Evolutionary conservation across 305 asterid species (phyloP).

Genomic region (Rubia balearica): DNA sequence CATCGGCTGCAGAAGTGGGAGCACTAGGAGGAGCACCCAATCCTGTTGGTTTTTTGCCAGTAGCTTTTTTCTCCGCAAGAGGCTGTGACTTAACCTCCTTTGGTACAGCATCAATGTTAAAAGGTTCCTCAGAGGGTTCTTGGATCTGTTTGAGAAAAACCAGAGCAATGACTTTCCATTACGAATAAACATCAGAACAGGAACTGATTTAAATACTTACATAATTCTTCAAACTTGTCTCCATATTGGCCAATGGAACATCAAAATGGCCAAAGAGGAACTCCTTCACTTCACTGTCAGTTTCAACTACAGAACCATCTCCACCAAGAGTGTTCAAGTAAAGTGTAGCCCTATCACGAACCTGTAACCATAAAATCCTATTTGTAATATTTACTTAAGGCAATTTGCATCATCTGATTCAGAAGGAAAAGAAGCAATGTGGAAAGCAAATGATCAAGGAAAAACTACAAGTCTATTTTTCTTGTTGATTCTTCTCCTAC

Average conservation of each 20-base stretch:
- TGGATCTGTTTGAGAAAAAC: slow-evolving; percentile 39
- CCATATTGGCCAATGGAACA: slow-evolving; percentile 67
- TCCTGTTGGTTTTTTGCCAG: slow-evolving; percentile 72
- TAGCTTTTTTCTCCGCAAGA: slow-evolving; percentile 76
- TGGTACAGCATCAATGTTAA: slow-evolving; percentile 69
- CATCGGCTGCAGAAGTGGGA: slow-evolving; percentile 59
- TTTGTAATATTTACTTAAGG: background rate
- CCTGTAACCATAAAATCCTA: slow-evolving; percentile 37
- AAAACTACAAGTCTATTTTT: background rate
- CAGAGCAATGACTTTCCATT: slow-evolving; percentile 16
- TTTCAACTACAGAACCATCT: slow-evolving; percentile 80
- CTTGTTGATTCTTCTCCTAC: background rate
- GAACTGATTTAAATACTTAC: slow-evolving; percentile 37
- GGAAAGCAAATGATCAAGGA: background rate
- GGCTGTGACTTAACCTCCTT: slow-evolving; percentile 84
- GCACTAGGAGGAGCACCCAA: slow-evolving; percentile 66
- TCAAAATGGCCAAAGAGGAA: slow-evolving; percentile 85
- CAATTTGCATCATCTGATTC: background rate
- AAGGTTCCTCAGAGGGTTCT: slow-evolving; percentile 74
- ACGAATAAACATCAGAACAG: slow-evolving; percentile 10
- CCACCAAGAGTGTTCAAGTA: slow-evolving; percentile 88
- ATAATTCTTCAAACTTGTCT: slow-evolving; percentile 76
- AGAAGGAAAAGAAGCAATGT: background rate
- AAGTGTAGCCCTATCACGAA: slow-evolving; percentile 91
- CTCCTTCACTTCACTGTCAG: slow-evolving; percentile 67